These are phyloP conservation scores for Xylaria sp. DNA, from an alignment of 2,329 filamentous ascomycete genomes.

Conservation along the genomic window DNA sequence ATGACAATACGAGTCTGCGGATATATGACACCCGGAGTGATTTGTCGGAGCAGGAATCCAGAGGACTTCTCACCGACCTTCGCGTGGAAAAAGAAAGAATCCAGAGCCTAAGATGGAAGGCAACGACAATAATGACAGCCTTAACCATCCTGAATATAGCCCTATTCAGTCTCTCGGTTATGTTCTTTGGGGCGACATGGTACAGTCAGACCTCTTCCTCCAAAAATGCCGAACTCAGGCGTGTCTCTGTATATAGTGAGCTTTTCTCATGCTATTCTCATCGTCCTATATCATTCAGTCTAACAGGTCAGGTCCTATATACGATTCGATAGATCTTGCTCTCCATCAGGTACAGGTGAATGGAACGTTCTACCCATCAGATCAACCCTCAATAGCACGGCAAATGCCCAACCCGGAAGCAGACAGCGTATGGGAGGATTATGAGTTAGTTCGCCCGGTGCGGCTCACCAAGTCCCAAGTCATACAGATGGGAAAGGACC, in stretches of 20 bases:
- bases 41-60: background rate
- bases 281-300: background rate
- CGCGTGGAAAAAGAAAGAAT: background rate
- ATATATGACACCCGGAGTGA: background rate
- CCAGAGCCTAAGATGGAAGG: background rate
- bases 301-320: slow-evolving; percentile 27
- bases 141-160: background rate
- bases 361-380: slow-evolving; percentile 37
- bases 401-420: slow-evolving; percentile 39
- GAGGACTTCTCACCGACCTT: background rate
- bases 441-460: slow-evolving; percentile 38
- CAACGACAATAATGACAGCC: background rate
- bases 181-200: background rate
- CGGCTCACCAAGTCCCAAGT: slow-evolving; percentile 39
- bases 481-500: slow-evolving; percentile 41
- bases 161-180: background rate
- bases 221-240: slow-evolving; percentile 16
- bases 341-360: slow-evolving; percentile 30
- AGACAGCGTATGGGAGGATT: slow-evolving; percentile 41
- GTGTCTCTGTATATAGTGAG: slow-evolving; percentile 8
- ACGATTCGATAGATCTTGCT: slow-evolving; percentile 32
- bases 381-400: slow-evolving; percentile 34
- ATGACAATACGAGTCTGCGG: background rate
- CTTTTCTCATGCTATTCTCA: too few relatives aligned
- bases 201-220: background rate